A percentile compares a stretch with the other conserved stretches of the same genome.
phyloP scores from a whole-genome alignment of 73 alveolate genomes.

The Symbiodinium natans region DNA sequence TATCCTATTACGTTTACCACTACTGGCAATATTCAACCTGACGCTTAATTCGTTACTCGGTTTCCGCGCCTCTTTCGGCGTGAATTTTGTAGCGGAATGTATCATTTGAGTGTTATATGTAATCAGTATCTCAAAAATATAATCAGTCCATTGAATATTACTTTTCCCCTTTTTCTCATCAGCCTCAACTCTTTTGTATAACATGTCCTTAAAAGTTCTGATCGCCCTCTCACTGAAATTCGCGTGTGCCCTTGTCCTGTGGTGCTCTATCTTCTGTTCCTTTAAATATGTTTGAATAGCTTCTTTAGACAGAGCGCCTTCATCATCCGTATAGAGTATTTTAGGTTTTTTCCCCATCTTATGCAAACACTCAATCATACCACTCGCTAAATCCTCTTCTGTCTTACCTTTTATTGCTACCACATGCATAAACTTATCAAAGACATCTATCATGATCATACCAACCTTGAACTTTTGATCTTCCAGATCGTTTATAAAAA shows the following conservation, averaged over 20 bases:
- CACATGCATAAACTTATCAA: neutral
- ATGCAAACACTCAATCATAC: conserved; percentile 5
- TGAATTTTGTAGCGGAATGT: neutral
- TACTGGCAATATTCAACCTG: neutral
- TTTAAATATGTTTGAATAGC: conserved; percentile 13
- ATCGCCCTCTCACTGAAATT: neutral
- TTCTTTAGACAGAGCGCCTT: neutral
- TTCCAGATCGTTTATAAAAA: conserved; percentile 10
- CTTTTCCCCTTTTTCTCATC: neutral
- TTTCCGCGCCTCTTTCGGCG: conserved; percentile 29
- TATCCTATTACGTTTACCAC: neutral
- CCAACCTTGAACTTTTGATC: conserved; percentile 27
- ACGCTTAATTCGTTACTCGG: neutral
- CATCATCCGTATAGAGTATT: neutral
- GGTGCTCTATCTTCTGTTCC: conserved; percentile 18
- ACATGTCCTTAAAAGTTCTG: neutral
- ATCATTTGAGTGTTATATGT: neutral
- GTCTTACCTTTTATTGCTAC: neutral
- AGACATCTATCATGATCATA: conserved; percentile 20
- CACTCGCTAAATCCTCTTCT: conserved; percentile 4
- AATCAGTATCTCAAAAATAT: neutral
- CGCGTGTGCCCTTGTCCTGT: conserved; percentile 28
- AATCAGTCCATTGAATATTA: conserved; percentile 9
- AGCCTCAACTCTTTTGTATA: conserved; percentile 29
- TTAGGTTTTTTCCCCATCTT: neutral